Base-by-base conservation (phyloP, 225 moss, liverwort and hornwort genomes). In the Rhytidiadelphus loreus region DNA sequence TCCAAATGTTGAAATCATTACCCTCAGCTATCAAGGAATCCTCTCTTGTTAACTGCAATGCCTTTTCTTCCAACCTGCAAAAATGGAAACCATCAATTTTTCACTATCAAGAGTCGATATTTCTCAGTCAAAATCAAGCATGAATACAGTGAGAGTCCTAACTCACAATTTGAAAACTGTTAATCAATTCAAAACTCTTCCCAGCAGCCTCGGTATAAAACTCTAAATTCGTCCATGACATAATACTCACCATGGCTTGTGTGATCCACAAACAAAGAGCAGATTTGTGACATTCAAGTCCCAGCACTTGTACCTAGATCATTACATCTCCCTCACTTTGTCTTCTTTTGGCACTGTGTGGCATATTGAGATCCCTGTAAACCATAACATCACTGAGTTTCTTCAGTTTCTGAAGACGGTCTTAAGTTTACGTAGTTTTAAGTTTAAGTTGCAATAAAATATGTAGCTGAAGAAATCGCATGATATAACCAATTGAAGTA, bases 241-340 rank as follows among this genome's bases (percentile, higher is more conserved):
- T 66, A 55, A 59, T 59, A 86, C 94, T 86, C 87, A 94, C 94
- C 93, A 88, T 88, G 84, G 76, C 78, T 90, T 83, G 73, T 57
- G 86, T 61, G 74, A 79, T 55, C 48, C 83, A 77, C 78, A 87
- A 88, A 90, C 41, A 91, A 46, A 57, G 78, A 46, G 62, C 80
- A 88, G 76, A 73, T 57, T 88, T 83, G 76, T 56, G 80, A 79
- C 21, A 57, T 41, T 87, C 85, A 75, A 58, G 86, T 63, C 77
- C 78, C 73, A 74, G 68, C 69, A 85, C 84, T 81, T 86, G n/a
- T 29, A 90, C 76, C 88, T 93, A 96, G 77, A 86, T 90, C 90
- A 94, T 93, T 68, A 90, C 91, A 76, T 95, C 95, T 87, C 94
- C 93, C 83, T 95, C 96, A 84, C 96, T 95, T 84, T 95, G 96